Evolutionary conservation across 164 flowering plant species (phyloP).

Genomic region (Stephania japonica): DNA sequence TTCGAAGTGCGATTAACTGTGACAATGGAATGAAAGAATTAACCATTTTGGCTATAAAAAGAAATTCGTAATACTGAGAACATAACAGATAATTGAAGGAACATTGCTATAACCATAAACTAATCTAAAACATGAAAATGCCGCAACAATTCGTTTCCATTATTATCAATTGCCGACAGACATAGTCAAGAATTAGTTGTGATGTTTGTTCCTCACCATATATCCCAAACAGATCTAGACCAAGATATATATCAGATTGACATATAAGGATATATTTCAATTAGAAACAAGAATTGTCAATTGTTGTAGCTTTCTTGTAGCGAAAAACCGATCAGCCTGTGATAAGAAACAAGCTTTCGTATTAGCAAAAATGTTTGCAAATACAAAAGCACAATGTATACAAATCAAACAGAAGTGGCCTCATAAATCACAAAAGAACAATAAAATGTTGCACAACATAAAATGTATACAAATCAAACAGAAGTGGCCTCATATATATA

Average conservation of each 20-base stretch:
- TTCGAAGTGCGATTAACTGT: no score
- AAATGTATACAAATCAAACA: neutral
- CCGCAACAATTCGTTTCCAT: neutral
- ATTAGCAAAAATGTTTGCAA: neutral
- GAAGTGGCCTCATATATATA: neutral
- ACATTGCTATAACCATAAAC: no score
- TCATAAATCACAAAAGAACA: no score
- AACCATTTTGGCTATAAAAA: no score
- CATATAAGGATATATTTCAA: neutral
- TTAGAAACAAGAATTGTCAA: neutral
- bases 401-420: neutral
- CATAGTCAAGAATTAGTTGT: conserved; percentile 4
- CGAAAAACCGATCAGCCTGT: neutral
- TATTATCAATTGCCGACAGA: neutral
- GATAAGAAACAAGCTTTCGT: neutral
- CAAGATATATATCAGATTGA: neutral
- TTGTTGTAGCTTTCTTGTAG: no score
- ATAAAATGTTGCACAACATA: no score
- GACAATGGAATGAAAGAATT: no score
- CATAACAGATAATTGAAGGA: no score
- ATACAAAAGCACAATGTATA: neutral
- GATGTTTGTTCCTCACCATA: neutral
- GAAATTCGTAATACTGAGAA: neutral
- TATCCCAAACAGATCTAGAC: neutral
- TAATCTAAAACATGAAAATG: no score